Base-by-base conservation (phyloP, 192 early-diverging fungal species). In the Coemansia sp. region DNA sequence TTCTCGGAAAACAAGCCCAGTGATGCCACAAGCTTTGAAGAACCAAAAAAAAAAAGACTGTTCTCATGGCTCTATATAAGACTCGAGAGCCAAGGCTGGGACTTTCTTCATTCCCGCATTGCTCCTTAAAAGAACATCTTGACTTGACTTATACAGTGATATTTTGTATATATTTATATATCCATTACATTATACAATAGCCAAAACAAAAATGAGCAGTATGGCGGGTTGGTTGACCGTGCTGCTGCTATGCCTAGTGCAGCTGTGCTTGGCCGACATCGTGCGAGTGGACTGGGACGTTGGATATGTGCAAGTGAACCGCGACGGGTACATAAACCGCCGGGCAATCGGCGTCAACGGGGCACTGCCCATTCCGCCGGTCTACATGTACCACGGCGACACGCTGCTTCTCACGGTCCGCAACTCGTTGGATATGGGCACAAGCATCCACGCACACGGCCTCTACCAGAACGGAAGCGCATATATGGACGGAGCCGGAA, bases 371-470 rank as follows among this genome's bases (percentile, higher is more conserved):
- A 77, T 69, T 10, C 60, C 67, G 40, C 67, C 67, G 2, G 32
- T 50, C 15, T 40, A 63, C 17, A 34, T 58, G 4, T 26, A 34
- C 31, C 46, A 49, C 30, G 56, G 56, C 15, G 74, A 63, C 59
- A 71, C 55, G 21, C 66, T 63, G 58, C 16, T 39, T 5, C 37
- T 69, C 32, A 51, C 26, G 0, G 55, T 69, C 9, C 55, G 58
- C 49, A 69, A 87, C 69, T 68, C 68, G 20, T 53, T 87, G 18
- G 66, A 79, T 40, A 53, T 73, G 20, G 73, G 82, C 8, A 86
- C 88, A 26, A 62, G 76, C 6, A 51, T 91, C 32, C 90, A 88
- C 74, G 62, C 76, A 2, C 91, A 93, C 68, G 91, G 91, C 1
- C 36, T 92, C 17, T 88, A 84, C 64, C 85, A 87, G 44, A 86